Evolutionary conservation across 768 basidiomycete species (phyloP).

Genomic region (Chiua virens): DNA sequence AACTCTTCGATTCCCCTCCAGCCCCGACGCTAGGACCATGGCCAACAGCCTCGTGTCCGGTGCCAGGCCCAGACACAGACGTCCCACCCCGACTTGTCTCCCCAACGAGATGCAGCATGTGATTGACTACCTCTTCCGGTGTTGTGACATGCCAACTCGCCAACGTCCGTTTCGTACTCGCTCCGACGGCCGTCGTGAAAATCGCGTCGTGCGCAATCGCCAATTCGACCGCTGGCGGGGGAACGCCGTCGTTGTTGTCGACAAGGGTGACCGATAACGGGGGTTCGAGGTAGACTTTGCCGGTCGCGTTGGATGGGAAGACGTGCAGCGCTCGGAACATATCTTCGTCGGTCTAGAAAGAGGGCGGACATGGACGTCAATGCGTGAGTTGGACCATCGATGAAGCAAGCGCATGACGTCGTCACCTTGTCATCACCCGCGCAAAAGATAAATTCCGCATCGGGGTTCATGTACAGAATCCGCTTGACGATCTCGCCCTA

Average conservation of each 20-base stretch:
- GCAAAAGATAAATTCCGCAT: slow-evolving; percentile 95
- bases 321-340: slow-evolving; percentile 92
- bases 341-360: slow-evolving; percentile 89
- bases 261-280: slow-evolving; percentile 52
- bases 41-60: slow-evolving; percentile 4
- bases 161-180: slow-evolving; percentile 83
- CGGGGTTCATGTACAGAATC: slow-evolving; percentile 88
- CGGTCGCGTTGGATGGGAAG: slow-evolving; percentile 43
- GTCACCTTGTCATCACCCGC: slow-evolving; percentile 95
- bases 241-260: slow-evolving; percentile 11
- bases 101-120: slow-evolving; percentile 65
- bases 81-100: slow-evolving; percentile 16
- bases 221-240: slow-evolving; percentile 55
- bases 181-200: slow-evolving; percentile 94
- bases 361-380: slow-evolving; percentile 2
- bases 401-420: neutral
- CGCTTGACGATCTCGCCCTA: slow-evolving; percentile 96
- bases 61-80: neutral
- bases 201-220: slow-evolving; percentile 65
- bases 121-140: slow-evolving; percentile 82
- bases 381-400: neutral
- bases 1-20: slow-evolving; percentile 16
- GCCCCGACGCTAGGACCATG: neutral
- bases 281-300: slow-evolving; percentile 50
- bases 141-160: slow-evolving; percentile 92